Evolutionary conservation across 306 rosid genomes (phyloP).

Genomic region (Gastrolobium bilobum): DNA sequence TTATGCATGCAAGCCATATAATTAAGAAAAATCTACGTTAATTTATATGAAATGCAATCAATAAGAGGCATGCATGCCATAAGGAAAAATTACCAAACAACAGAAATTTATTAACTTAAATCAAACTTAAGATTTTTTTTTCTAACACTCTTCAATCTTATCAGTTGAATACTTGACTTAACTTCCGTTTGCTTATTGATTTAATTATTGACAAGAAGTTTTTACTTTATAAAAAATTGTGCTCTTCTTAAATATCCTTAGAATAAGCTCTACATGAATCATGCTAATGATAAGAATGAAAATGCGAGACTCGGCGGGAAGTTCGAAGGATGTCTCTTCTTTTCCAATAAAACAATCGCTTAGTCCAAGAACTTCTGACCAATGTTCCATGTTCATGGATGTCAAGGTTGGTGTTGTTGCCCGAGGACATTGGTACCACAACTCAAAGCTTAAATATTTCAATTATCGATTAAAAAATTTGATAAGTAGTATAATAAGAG

Average conservation of each 20-base stretch:
- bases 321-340: constrained; percentile 44
- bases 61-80: neutral
- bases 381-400: constrained; percentile 37
- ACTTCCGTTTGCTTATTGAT: neutral
- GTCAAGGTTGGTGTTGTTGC: constrained; percentile 35
- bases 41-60: neutral
- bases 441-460: neutral
- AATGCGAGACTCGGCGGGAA: constrained; percentile 13
- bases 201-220: neutral
- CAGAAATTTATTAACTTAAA: neutral
- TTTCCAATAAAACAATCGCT: constrained; percentile 38
- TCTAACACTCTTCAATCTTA: neutral
- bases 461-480: neutral
- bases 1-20: neutral
- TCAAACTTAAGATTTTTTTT: neutral
- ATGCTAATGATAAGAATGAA: constrained; percentile 40
- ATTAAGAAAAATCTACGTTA: constrained; percentile 5
- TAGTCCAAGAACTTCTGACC: constrained; percentile 45
- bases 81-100: neutral
- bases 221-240: neutral
- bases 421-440: constrained; percentile 27
- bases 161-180: neutral
- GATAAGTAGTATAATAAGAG: neutral
- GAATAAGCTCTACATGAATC: neutral
- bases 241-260: neutral